Evolutionary conservation across 2,329 filamentous ascomycete genomes (phyloP).

Genomic region (Aaosphaeria arxii): DNA sequence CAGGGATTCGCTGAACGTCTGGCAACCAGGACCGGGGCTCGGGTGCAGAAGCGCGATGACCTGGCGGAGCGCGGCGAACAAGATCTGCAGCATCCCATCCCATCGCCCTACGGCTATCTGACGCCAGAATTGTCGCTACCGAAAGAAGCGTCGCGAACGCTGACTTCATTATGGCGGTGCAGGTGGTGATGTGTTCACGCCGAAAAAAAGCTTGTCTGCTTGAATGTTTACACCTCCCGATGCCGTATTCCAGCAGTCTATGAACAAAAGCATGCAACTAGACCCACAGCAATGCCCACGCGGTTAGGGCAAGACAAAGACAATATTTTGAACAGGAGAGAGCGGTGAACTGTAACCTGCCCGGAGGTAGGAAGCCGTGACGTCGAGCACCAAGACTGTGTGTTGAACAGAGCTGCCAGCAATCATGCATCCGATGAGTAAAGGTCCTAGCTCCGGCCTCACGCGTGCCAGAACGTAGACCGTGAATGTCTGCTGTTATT

Average conservation of each 20-base stretch:
- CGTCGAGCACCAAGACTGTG: slow-evolving; percentile 17
- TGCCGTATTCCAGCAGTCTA: slow-evolving; percentile 10
- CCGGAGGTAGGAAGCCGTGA: slow-evolving; percentile 19
- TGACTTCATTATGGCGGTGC: slow-evolving; percentile 36
- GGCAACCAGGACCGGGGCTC: slow-evolving; percentile 22
- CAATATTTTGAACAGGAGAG: slow-evolving; percentile 2
- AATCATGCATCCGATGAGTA: slow-evolving; percentile 17
- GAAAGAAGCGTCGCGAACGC: slow-evolving; percentile 31
- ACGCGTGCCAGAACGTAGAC: slow-evolving; percentile 18
- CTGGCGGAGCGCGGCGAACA: slow-evolving; percentile 36
- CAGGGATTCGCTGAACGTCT: slow-evolving; percentile 32
- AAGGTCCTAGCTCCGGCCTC: slow-evolving; percentile 28
- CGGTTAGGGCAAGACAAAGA: slow-evolving; percentile 4
- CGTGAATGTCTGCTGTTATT: not conserved
- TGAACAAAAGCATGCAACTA: not conserved
- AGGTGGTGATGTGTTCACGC: slow-evolving; percentile 35
- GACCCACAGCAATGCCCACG: slow-evolving; percentile 1
- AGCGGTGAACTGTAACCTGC: slow-evolving; percentile 29
- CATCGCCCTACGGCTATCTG: slow-evolving; percentile 28
- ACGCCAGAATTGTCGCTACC: slow-evolving; percentile 33
- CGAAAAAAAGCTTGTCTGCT: slow-evolving; percentile 15
- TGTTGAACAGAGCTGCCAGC: slow-evolving; percentile 12
- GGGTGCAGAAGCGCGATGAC: slow-evolving; percentile 37
- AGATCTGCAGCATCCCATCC: slow-evolving; percentile 39
- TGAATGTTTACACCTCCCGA: not conserved